Base-by-base conservation (phyloP, 2,329 filamentous ascomycete species). In the Ceratocystis cubensis region DNA sequence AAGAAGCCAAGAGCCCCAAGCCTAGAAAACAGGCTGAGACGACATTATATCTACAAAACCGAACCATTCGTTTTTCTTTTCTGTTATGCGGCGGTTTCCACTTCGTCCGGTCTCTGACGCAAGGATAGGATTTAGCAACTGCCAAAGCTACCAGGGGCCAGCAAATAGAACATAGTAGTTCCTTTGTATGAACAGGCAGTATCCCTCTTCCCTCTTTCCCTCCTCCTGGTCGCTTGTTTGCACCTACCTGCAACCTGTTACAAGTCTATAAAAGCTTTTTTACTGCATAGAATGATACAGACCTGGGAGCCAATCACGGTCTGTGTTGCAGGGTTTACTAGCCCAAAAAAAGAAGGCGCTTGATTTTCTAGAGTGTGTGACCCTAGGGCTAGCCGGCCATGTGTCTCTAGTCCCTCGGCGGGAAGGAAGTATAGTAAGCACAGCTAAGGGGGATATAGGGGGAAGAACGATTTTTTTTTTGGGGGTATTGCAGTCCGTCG, bases 101-200 rank as follows among this genome's bases (percentile, higher is more conserved):
- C 28, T 37, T 33, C 53, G 28, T 59, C 53, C 28, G 15, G 25
- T n/a, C 53, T 59, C 37, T 30, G 53, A 59, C n/a, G 3, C 53
- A 25, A 59, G 53, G 53, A 37, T 59, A 59, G 53, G 53, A 59
- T 59, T 8, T 59, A 17, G 53, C 28, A 59, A 59, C 53, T 59
- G 28, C 53, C 53, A 59, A 13, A 30, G 28, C 15, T 59, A 59
- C 53, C 22, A 59, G 53, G 53, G 28, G 25, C 17, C 28, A n/a
- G 53, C n/a, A 59, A 53, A 53, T 53, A 53, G 20, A 53, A 53
- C 3, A 7, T 59, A 1, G 53, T 59, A 59, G 53, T 25, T 53
- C 1, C 48, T 15, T 53, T 53, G 3, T 30, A 7, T 15, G 5
- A n/a, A 37, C 53, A 59, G 8, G 28, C 53, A 59, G n/a, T 22